Evolutionary conservation across 192 early-diverging fungal species (phyloP), one percentile per base, ranked within the genome.

Genomic region (Piromyces sp.): DNA sequence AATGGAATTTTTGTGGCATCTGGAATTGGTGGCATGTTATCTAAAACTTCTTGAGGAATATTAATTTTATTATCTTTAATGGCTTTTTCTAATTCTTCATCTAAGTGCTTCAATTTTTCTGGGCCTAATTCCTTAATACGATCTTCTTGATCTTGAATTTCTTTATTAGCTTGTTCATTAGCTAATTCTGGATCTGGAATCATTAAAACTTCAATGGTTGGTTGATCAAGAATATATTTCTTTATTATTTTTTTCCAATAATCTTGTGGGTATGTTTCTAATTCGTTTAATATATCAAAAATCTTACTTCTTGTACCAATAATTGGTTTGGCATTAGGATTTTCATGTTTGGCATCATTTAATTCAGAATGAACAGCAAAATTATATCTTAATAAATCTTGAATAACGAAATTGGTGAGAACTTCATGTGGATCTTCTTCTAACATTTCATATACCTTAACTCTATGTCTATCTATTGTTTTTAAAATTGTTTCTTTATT

Each of bases 1-100:
- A 86, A 86, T 16, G 90, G 84, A 6, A 88, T 87, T 33, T 87
- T 86, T 79, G 89, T 85, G 0, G 87, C 84, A 78, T 94, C 91
- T 4, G 94, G 92, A 13, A 93, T 89, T 2, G 90, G 88, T 4
- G 95, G 93, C 85, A 95, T 93, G 4, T 30, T 80, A 3, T 83
- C 86, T 78, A 92, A 85, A 80, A 93, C 81, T 9, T 86, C 87
- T 19, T 84, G 83, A 5, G 94, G 83, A 31, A 94, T 79, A 31
- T 92, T 51, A 79, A 90, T 85, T 81, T 88, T 79, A 82, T 90
- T 91, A 26, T 90, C 88, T 36, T 85, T 30, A 29, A 89, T 81
- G 1, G 88, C 88, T 28, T 84, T 81, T 29, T 86, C 84, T 13
- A 87, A 83, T 30, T 82, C 79, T 31, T 28, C 29, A 29, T 80